Evolutionary conservation across 2,329 filamentous ascomycete genomes (phyloP).

Genomic region (Fusarium proliferatum): DNA sequence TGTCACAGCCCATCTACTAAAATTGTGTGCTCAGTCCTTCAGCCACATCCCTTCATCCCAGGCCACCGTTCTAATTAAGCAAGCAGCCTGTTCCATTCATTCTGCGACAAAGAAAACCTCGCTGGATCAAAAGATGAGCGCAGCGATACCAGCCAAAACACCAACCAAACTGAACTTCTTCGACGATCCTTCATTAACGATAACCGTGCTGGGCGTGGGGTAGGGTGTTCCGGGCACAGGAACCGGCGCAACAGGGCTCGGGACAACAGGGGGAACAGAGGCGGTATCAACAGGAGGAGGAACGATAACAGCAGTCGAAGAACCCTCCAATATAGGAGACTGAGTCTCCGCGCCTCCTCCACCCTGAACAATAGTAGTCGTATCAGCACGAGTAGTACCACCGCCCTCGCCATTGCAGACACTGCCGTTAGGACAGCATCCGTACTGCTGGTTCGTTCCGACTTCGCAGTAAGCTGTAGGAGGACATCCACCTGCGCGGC

Average conservation of each 20-base stretch:
- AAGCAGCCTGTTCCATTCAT: neutral
- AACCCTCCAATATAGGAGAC: constrained; percentile 18
- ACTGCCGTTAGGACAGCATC: constrained; percentile 47
- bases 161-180: constrained; percentile 34
- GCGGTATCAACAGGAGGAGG: constrained; percentile 3
- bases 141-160: constrained; percentile 38
- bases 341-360: neutral
- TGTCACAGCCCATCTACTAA: neutral
- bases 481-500: constrained; percentile 44
- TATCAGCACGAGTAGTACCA: constrained; percentile 27
- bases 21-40: neutral
- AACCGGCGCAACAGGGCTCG: neutral
- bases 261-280: neutral
- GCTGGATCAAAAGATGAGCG: constrained; percentile 27
- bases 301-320: constrained; percentile 8
- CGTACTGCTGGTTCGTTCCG: constrained; percentile 42
- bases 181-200: constrained; percentile 29
- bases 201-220: constrained; percentile 20
- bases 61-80: neutral
- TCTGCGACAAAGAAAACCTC: neutral
- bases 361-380: constrained; percentile 10
- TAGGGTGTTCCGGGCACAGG: constrained; percentile 18
- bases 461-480: constrained; percentile 39
- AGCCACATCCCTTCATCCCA: neutral
- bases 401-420: constrained; percentile 45